Percentiles rank a stretch among this genome's conserved stretches.
Conservation (phyloP, 805 yeast genomes). For the Candida ficus region DNA sequence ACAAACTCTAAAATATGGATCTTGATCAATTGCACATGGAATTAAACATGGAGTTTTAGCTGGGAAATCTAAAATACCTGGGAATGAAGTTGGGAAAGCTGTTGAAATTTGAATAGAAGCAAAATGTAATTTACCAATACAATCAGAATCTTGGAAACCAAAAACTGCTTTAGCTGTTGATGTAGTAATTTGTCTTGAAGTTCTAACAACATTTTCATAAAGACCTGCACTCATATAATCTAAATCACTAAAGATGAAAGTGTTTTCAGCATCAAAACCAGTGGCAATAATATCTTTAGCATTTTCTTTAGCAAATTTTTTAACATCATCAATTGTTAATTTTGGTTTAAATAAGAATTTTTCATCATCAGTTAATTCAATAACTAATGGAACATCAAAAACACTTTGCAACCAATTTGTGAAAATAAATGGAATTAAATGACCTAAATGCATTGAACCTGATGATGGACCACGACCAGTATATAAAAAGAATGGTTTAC, state of each 20-base stretch:
- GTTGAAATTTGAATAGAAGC: slow-evolving; percentile 96
- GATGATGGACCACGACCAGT: slow-evolving; percentile 98
- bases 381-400: slow-evolving; percentile 90
- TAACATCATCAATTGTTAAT: slow-evolving; percentile 84
- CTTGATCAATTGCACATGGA: slow-evolving; percentile 99
- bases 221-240: slow-evolving; percentile 90
- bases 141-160: slow-evolving; percentile 91
- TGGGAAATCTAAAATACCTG: slow-evolving; percentile 82
- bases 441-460: slow-evolving; percentile 94
- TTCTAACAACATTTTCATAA: slow-evolving; percentile 89
- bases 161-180: slow-evolving; percentile 97
- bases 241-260: slow-evolving; percentile 91
- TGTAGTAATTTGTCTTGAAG: slow-evolving; percentile 90
- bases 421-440: slow-evolving; percentile 90
- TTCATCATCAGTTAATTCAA: slow-evolving; percentile 95
- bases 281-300: slow-evolving; percentile 91
- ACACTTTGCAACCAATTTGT: slow-evolving; percentile 98
- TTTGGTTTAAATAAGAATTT: slow-evolving; percentile 92
- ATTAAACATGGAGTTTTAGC: slow-evolving; percentile 92
- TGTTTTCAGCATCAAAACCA: slow-evolving; percentile 92
- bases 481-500: slow-evolving; percentile 90
- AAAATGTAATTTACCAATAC: slow-evolving; percentile 91
- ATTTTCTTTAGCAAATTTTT: slow-evolving; percentile 71
- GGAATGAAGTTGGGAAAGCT: slow-evolving; percentile 94
- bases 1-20: slow-evolving; percentile 95